phyloP scores from a whole-genome alignment of 768 basidiomycete genomes.

The Lanmaoa pseudosensibilis region DNA sequence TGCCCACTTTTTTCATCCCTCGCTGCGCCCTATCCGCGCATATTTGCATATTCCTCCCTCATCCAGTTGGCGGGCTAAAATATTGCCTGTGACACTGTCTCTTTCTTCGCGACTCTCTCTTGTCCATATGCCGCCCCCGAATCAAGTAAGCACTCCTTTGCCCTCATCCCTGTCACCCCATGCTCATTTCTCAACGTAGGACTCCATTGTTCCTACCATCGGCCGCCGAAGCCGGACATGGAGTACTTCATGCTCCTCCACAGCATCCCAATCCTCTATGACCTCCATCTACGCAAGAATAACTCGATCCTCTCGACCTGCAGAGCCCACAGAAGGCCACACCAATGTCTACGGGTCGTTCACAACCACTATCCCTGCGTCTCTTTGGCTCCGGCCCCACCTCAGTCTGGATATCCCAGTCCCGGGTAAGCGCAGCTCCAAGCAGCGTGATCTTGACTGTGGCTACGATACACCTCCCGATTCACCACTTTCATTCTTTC shows the following conservation, averaged over 20 bases:
- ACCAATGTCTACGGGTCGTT: constrained; percentile 40
- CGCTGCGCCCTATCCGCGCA: not conserved
- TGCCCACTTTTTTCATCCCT: constrained; percentile 13
- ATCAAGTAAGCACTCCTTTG: not conserved
- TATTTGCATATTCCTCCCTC: not conserved
- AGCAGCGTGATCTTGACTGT: constrained; percentile 4
- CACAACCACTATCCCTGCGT: constrained; percentile 38
- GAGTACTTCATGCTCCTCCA: constrained; percentile 26
- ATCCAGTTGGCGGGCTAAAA: not conserved
- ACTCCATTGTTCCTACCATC: not conserved
- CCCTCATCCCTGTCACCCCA: not conserved
- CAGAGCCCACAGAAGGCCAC: constrained; percentile 25
- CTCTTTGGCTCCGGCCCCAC: constrained; percentile 28
- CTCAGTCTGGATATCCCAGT: constrained; percentile 20
- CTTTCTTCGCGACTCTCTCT: not conserved
- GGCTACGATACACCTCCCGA: constrained; percentile 31
- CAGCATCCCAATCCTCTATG: constrained; percentile 27
- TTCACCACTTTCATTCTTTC: constrained; percentile 27
- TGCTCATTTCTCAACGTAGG: not conserved
- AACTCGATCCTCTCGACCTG: constrained; percentile 21
- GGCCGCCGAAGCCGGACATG: constrained; percentile 10
- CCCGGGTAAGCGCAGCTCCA: constrained; percentile 3
- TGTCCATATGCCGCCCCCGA: not conserved
- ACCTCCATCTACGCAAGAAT: constrained; percentile 25
- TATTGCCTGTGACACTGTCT: too few relatives aligned